phyloP scores from a whole-genome alignment of 176 grass and related monocot species.

The Pharus latifolius region DNA sequence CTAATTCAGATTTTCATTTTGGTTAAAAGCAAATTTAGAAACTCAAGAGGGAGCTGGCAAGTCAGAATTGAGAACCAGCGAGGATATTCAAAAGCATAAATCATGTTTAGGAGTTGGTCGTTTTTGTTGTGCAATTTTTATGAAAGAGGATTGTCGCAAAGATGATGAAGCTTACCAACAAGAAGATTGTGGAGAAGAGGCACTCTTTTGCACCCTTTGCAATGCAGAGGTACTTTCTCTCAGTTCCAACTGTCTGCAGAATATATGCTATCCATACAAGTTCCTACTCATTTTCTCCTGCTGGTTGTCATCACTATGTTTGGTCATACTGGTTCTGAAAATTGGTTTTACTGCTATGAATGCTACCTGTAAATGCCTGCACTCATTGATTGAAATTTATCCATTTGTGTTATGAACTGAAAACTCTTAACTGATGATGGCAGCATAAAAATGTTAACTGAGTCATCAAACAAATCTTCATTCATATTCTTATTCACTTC shows the following conservation, averaged over 20 bases:
- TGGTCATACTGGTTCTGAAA: not conserved
- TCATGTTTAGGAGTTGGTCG: slow-evolving; percentile 53
- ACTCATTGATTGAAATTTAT: not conserved
- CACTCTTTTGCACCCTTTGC: slow-evolving; percentile 94
- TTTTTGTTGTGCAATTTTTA: slow-evolving; percentile 69
- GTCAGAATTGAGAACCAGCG: slow-evolving; percentile 2
- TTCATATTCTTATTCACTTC: slow-evolving; percentile 3
- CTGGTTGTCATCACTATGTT: not conserved
- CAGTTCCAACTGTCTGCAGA: not conserved
- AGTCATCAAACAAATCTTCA: not conserved
- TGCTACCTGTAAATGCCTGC: not conserved
- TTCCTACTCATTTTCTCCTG: not conserved
- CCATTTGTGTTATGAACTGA: not conserved
- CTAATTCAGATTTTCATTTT: slow-evolving; percentile 26
- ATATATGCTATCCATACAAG: not conserved
- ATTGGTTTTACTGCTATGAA: not conserved
- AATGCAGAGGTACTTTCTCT: slow-evolving; percentile 59
- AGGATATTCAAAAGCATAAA: slow-evolving; percentile 22
- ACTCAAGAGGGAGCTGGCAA: slow-evolving; percentile 33
- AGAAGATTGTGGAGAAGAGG: slow-evolving; percentile 61
- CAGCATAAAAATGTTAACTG: not conserved
- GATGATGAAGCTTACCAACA: slow-evolving; percentile 56
- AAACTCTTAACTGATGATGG: not conserved
- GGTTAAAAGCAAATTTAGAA: slow-evolving; percentile 16
- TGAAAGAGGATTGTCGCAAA: slow-evolving; percentile 77